These are phyloP conservation scores for Fusarium longipes DNA, from an alignment of 2,329 filamentous ascomycete species.

Conservation along the genomic window DNA sequence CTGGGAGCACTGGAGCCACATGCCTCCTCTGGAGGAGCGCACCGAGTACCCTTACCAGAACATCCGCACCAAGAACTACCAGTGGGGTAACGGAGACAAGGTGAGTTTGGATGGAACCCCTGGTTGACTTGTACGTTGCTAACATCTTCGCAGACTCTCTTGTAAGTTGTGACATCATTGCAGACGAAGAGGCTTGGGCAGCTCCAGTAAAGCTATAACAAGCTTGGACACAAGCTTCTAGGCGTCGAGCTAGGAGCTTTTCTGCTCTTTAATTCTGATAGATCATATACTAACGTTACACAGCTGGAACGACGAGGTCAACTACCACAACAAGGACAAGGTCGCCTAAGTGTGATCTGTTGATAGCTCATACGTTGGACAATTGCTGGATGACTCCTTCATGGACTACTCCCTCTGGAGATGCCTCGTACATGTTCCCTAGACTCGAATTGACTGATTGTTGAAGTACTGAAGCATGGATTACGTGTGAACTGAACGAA, in stretches of 20 bases:
- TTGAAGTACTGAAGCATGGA: slow-evolving; percentile 14
- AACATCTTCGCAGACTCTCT: slow-evolving; percentile 63
- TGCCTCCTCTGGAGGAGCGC: slow-evolving; percentile 89
- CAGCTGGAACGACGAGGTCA: slow-evolving; percentile 94
- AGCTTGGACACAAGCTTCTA: slow-evolving; percentile 12
- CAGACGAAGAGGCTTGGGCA: not conserved
- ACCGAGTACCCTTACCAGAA: slow-evolving; percentile 97
- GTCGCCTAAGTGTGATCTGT: slow-evolving; percentile 53
- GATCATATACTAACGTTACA: slow-evolving; percentile 34
- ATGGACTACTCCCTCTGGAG: slow-evolving; percentile 44
- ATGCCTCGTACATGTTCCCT: slow-evolving; percentile 50
- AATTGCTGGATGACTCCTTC: slow-evolving; percentile 46
- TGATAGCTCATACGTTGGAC: slow-evolving; percentile 35
- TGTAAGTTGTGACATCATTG: slow-evolving; percentile 47
- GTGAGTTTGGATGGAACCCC: slow-evolving; percentile 55
- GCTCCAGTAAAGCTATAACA: slow-evolving; percentile 9
- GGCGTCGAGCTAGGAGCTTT: not conserved
- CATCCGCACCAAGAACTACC: slow-evolving; percentile 95
- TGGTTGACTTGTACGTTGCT: slow-evolving; percentile 34
- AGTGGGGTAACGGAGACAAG: slow-evolving; percentile 97
- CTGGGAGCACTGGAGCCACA: slow-evolving; percentile 94
- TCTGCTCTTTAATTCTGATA: not conserved
- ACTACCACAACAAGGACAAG: slow-evolving; percentile 97
- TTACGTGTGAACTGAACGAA: not conserved
- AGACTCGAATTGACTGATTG: slow-evolving; percentile 49